Base-by-base conservation (phyloP, 495 filamentous ascomycete genomes). In the Cladorrhinum samala region DNA sequence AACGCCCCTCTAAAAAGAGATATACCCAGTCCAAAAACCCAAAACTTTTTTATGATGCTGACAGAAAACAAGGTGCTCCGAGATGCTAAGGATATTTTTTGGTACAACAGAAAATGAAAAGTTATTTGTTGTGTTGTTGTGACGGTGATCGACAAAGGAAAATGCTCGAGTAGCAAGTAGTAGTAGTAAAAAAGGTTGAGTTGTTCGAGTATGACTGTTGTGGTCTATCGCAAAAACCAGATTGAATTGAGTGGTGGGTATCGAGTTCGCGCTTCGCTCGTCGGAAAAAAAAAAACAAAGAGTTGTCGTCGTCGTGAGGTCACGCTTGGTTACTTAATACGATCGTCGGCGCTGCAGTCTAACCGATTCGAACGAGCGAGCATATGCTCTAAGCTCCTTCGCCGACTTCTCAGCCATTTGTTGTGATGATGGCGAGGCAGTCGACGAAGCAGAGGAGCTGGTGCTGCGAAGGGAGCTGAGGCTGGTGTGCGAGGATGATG, bases 401-500 rank as follows among this genome's bases (percentile, higher is more conserved):
- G 84, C 83, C 20, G 86, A 82, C 67, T 88, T 85, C 48, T 86
- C 83, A 16, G 89, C 88, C 54, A 92, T 73, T 49, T 79, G 71
- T 7, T 73, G 66, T 16, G 71, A 64, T 52, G 83, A 82, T 40
- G 74, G 68, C n/a, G 70, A 62, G 16, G 70, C 68, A 18, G 82
- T 81, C 3, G 77, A 74, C 6, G 27, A 33, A 33, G 27, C 11
- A 33, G 27, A 33, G 5, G 27, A 33, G 27, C 27, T 33, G 16
- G 74, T 79, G 65, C 84, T 87, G 49, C 82, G 79, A 36, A 91
- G 79, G 17, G 90, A 95, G 56, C 82, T 87, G 30, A 96, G 79
- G 45, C 89, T 94, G 49, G 87, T 88, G 61, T 89, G 86, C 6
- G 91, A 96, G 23, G 85, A 86, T 24, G 91, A 93, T 9, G 88